Percentiles rank a stretch among this genome's conserved stretches.
These are phyloP conservation scores for Pseudohyphozyma bogoriensis DNA, from an alignment of 768 basidiomycete species.

Conservation along the genomic window DNA sequence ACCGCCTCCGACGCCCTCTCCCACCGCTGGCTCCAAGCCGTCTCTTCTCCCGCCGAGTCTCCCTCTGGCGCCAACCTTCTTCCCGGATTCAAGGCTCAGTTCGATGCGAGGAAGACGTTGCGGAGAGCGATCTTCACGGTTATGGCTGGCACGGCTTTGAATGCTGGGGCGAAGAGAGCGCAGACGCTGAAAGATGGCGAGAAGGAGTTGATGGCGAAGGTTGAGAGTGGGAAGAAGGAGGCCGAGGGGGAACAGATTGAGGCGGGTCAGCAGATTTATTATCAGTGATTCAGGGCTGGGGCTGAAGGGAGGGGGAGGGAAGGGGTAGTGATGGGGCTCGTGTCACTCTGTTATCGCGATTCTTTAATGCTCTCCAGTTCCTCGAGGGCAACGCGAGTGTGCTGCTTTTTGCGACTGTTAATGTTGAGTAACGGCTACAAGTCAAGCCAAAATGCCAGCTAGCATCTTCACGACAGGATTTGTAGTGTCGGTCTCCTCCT, in stretches of 20 bases:
- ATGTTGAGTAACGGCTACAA: too few species aligned
- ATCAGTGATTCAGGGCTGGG: not conserved
- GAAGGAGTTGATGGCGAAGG: slow-evolving; percentile 9
- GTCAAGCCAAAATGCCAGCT: too few species aligned
- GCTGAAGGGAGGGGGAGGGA: not conserved
- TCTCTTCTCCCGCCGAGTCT: slow-evolving; percentile 45
- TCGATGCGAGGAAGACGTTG: slow-evolving; percentile 56
- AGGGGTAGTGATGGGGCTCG: too few species aligned
- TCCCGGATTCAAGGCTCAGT: slow-evolving; percentile 78
- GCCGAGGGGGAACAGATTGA: slow-evolving; percentile 24
- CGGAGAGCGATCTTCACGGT: slow-evolving; percentile 21
- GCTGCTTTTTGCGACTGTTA: too few species aligned
- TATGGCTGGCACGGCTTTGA: slow-evolving; percentile 17
- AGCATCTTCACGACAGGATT: too few species aligned
- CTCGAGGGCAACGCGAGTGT: too few species aligned
- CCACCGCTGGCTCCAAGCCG: slow-evolving; percentile 62
- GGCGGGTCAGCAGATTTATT: too few species aligned
- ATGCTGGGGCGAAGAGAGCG: slow-evolving; percentile 9
- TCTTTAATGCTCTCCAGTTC: too few species aligned
- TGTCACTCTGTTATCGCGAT: too few species aligned
- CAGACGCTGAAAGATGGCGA: slow-evolving; percentile 8
- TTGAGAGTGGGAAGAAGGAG: slow-evolving; percentile 13
- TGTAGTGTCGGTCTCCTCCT: too few species aligned
- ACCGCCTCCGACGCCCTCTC: slow-evolving; percentile 63
- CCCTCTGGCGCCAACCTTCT: slow-evolving; percentile 60